Evolutionary conservation across 225 moss, liverwort and hornwort species (phyloP), one percentile per base, ranked within the genome.

Genomic region (Polytrichum formosum): DNA sequence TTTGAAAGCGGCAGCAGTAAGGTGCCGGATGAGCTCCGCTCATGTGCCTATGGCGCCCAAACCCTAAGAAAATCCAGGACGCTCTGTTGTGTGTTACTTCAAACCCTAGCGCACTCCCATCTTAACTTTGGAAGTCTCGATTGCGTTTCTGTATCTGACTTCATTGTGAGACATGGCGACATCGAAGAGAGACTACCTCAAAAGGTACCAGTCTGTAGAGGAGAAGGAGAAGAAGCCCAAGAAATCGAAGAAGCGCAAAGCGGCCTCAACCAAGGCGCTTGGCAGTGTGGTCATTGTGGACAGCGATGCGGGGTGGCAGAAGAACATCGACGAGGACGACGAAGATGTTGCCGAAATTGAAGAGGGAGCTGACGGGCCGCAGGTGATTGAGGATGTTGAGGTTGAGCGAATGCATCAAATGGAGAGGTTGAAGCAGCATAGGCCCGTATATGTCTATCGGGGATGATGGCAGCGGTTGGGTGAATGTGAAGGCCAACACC

Each of bases 391-490:
- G 79, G 96, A 96, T 23, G 96, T 96, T 54, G 93, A 96, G 73
- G 96, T 96, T 25, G 91, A 96, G 82, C 85, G 87, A 28, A 93
- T 96, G 96, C 93, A 91, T 67, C 86, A 87, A 78, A 90, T 93
- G 88, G 96, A 96, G 81, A 74, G 76, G 28, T 54, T 90, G 46
- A 93, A 90, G 80, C 75, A 76, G 26, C 82, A 93, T 72, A 86
- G 96, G 58, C n/a, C 96, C 96, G 2, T 96, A 96, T 53, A 91
- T 96, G 82, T 91, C 96, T 10, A 84, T 93, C 65, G 91, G 91
- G 4, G 82, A 96, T 62, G 96, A 93, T 20, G 96, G 96, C 13
- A 93, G 96, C 67, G 96, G 96, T 55, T 96, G 96, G 96, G 91
- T 88, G 69, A 84, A 87, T 30, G 87, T 93, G 20, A 85, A 63